These are phyloP conservation scores for Pontederia crassipes DNA, from an alignment of 176 grass and related monocot species.

Conservation along the genomic window DNA sequence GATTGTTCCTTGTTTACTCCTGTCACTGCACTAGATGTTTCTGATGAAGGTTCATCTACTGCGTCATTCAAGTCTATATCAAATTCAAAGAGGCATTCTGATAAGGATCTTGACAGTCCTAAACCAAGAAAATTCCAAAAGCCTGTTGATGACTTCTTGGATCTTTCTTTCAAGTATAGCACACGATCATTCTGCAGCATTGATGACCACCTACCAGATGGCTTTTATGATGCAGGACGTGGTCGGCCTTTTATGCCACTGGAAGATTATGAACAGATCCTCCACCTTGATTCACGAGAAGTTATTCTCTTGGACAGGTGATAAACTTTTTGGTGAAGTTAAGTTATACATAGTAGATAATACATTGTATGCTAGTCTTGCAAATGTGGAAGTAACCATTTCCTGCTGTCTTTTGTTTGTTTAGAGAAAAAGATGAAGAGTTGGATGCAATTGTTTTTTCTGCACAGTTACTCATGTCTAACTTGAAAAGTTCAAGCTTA, in stretches of 20 bases:
- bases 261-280: constrained; percentile 60
- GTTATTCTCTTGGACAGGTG: constrained; percentile 98
- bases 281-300: constrained; percentile 62
- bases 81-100: constrained; percentile 93
- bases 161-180: constrained; percentile 82
- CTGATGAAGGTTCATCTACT: constrained; percentile 22
- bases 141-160: constrained; percentile 51
- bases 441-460: constrained; percentile 82
- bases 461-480: constrained; percentile 70
- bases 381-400: constrained; percentile 19
- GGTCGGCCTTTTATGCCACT: constrained; percentile 75
- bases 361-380: neutral
- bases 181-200: constrained; percentile 76
- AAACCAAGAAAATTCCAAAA: constrained; percentile 86
- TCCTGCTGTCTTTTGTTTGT: constrained; percentile 17
- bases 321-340: neutral
- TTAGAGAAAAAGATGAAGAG: constrained; percentile 89
- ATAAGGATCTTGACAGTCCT: constrained; percentile 74
- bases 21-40: constrained; percentile 10
- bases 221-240: constrained; percentile 94
- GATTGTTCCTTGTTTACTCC: constrained; percentile 28
- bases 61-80: constrained; percentile 38
- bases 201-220: constrained; percentile 83
- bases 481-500: constrained; percentile 45
- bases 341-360: neutral